phyloP scores from a whole-genome alignment of 2,329 filamentous ascomycete genomes.

The Acephala macrosclerotiorum region DNA sequence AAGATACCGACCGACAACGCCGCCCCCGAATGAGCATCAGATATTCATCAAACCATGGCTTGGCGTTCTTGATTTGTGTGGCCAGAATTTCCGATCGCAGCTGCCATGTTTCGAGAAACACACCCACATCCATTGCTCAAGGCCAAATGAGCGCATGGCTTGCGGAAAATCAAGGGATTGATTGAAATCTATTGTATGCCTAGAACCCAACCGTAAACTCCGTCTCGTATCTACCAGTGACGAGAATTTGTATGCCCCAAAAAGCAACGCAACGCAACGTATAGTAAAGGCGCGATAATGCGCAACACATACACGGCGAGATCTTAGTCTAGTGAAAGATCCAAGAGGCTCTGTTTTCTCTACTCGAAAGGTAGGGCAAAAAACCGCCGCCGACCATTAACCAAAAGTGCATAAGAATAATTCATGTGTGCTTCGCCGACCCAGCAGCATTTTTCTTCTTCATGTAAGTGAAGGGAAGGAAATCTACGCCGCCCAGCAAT shows the following conservation, averaged over 20 bases:
- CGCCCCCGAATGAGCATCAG: no score
- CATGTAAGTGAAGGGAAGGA: not conserved
- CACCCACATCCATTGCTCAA: not conserved
- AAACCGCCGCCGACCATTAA: not conserved
- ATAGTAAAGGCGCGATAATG: not conserved
- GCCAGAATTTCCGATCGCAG: not conserved
- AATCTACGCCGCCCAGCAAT: not conserved
- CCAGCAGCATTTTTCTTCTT: conserved; percentile 6
- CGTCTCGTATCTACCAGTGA: not conserved
- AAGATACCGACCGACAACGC: no score
- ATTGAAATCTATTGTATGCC: not conserved
- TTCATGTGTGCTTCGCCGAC: not conserved
- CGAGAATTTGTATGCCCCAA: not conserved
- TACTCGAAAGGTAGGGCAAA: not conserved
- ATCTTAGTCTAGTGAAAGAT: not conserved
- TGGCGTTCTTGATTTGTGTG: no score
- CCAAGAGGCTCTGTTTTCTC: not conserved
- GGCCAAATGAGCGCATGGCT: not conserved
- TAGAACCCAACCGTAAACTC: not conserved
- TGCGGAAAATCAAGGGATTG: not conserved
- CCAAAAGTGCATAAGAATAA: not conserved
- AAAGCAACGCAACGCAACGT: not conserved
- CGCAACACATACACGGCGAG: not conserved
- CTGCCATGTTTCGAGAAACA: not conserved
- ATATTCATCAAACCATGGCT: no score